Evolutionary conservation across 2,329 filamentous ascomycete genomes (phyloP), one percentile per base, ranked within the genome.

Genomic region (Phialophora tarda): DNA sequence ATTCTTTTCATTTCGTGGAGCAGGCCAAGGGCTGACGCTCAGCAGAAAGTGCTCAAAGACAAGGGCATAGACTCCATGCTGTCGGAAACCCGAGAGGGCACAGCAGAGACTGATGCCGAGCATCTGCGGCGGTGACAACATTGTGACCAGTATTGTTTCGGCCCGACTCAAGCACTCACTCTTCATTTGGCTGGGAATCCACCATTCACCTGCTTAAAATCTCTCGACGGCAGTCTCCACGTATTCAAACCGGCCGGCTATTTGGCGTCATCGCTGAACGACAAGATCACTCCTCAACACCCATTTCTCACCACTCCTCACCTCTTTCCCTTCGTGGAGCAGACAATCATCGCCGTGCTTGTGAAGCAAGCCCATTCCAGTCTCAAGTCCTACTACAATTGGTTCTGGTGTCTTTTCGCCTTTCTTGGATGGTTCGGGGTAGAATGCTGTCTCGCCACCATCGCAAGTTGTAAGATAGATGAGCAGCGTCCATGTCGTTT

Each of bases 361-460:
- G 78, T 97, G 94, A 67, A 97, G 81, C 30, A 97, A 82, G 38
- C 92, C 85, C 84, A 94, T 90, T 1, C 94, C 94, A n/a, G 89
- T 89, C 76, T 96, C 91, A 11, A 91, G 86, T 0, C 84, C 84
- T 6, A 96, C 88, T 1, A 88, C 84, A 59, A 96, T 85, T 21
- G 90, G 91, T 41, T 76, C 76, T 62, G 75, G 71, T 14, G 77
- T 77, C 68, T 71, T 75, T 72, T 64, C 78, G 77, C 69, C 77
- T 77, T 68, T 79, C 80, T 62, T 79, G 83, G 81, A 78, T 14
- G 81, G 72, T 26, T 91, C 88, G 0, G 91, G 91, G 75, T 96
- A 96, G 78, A 97, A 97, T 34, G 95, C 91, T 0, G 94, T 97
- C 78, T 97, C 92, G 34, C 94, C 94, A 24, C 94, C 94, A 24